phyloP scores from a whole-genome alignment of 1,284 basidiomycete genomes.

The Somion occarium region DNA sequence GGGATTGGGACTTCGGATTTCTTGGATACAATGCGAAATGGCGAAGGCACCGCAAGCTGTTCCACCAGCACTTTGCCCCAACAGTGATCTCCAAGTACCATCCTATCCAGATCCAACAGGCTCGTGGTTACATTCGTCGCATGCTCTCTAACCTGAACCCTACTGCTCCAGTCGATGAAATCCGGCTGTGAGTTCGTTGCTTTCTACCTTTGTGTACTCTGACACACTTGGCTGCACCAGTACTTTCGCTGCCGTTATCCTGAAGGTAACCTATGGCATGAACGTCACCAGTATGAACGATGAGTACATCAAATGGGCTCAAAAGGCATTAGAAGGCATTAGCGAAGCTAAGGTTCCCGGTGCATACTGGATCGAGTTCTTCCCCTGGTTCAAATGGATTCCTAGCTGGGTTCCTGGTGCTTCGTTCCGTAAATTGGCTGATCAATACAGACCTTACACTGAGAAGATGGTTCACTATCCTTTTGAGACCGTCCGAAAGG shows the following conservation, averaged over 20 bases:
- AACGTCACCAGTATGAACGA: conserved; percentile 6
- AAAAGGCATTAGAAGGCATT: conserved; percentile 1
- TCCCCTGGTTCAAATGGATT: conserved; percentile 7
- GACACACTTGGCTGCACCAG: neutral
- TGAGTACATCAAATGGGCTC: conserved; percentile 1
- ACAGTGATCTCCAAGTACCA: conserved; percentile 10
- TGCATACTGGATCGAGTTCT: conserved; percentile 8
- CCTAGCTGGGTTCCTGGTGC: conserved; percentile 10
- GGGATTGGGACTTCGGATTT: conserved; percentile 27
- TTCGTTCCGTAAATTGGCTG: conserved; percentile 5
- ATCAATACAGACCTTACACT: conserved; percentile 6
- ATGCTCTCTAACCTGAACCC: conserved; percentile 14
- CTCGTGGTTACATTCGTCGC: conserved; percentile 16
- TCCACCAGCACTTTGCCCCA: conserved; percentile 16
- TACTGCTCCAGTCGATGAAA: conserved; percentile 11
- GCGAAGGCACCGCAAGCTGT: conserved; percentile 20
- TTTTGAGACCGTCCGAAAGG: conserved; percentile 5
- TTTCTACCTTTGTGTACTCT: neutral
- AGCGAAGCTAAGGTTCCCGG: conserved; percentile 5
- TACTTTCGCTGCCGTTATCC: conserved; percentile 5
- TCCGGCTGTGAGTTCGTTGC: conserved; percentile 16
- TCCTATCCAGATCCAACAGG: conserved; percentile 16
- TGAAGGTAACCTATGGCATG: conserved; percentile 9
- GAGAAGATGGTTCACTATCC: conserved; percentile 8
- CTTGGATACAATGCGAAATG: conserved; percentile 30